These are phyloP conservation scores for Linnemannia zychae DNA, from an alignment of 192 early-diverging fungal species.

Conservation along the genomic window DNA sequence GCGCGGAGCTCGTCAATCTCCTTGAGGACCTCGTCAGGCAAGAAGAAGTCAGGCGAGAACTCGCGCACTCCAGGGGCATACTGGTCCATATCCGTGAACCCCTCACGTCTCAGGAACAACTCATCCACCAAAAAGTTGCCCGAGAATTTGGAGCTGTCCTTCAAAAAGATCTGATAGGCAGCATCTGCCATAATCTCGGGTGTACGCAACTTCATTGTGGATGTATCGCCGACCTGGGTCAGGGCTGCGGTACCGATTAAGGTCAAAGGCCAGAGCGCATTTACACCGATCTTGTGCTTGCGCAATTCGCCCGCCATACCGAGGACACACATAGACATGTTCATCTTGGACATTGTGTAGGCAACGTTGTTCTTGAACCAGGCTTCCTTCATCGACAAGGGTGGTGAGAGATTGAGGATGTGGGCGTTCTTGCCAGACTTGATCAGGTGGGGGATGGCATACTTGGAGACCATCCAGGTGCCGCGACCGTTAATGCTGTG, in stretches of 20 bases:
- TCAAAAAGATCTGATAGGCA: conserved; percentile 71
- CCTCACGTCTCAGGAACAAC: conserved; percentile 76
- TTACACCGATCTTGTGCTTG: conserved; percentile 77
- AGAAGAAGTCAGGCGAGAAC: conserved; percentile 75
- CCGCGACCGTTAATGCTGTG: conserved; percentile 84
- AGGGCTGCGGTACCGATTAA: conserved; percentile 82
- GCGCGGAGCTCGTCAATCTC: conserved; percentile 43
- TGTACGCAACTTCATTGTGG: conserved; percentile 47
- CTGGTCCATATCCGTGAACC: conserved; percentile 78
- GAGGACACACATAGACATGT: conserved; percentile 82
- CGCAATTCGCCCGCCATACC: conserved; percentile 80
- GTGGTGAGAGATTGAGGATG: conserved; percentile 81
- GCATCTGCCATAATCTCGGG: conserved; percentile 85
- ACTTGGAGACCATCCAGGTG: conserved; percentile 83
- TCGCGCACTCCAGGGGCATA: conserved; percentile 76
- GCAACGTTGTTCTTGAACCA: conserved; percentile 80
- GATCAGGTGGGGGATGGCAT: conserved; percentile 76
- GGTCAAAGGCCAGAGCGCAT: conserved; percentile 77
- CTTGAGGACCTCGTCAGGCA: conserved; percentile 59
- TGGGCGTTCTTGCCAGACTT: conserved; percentile 77
- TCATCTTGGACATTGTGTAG: conserved; percentile 79
- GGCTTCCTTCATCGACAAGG: conserved; percentile 74
- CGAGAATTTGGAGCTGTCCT: conserved; percentile 66
- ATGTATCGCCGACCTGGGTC: conserved; percentile 54
- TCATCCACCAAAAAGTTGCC: conserved; percentile 89